Percentiles rank a stretch among this genome's conserved stretches.
Conservation (phyloP, 2,329 filamentous ascomycete species). For the Capronia americana region DNA sequence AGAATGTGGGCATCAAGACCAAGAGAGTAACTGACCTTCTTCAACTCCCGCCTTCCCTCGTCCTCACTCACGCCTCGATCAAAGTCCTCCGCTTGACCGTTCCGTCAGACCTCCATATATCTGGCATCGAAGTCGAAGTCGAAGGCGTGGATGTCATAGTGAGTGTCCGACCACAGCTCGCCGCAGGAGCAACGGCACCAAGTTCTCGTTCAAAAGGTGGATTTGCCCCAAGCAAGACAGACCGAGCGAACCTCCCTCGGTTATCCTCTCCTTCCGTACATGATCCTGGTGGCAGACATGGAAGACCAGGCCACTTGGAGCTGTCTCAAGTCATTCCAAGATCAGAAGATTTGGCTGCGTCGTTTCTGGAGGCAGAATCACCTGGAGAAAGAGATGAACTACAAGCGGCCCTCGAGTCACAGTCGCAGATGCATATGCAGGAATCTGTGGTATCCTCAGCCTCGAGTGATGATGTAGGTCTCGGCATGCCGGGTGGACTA, state of each 20-base stretch:
- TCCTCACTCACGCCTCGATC: constrained; percentile 65
- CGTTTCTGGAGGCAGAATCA: constrained; percentile 66
- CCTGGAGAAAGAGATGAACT: constrained; percentile 63
- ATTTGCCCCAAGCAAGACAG: constrained; percentile 43
- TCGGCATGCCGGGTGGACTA: constrained; percentile 61
- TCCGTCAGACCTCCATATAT: constrained; percentile 85
- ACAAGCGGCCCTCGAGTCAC: constrained; percentile 61
- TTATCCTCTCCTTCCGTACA: constrained; percentile 37
- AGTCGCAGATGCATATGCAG: constrained; percentile 56
- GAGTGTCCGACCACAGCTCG: constrained; percentile 26
- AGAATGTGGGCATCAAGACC: constrained; percentile 70
- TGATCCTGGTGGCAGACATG: constrained; percentile 40
- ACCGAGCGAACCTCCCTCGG: constrained; percentile 39
- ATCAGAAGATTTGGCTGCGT: constrained; percentile 64
- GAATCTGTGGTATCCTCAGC: constrained; percentile 57
- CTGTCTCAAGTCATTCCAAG: constrained; percentile 54
- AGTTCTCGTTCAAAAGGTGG: constrained; percentile 55
- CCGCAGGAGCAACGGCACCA: constrained; percentile 11
- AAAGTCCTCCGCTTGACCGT: constrained; percentile 79
- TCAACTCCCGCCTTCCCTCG: constrained; percentile 39
- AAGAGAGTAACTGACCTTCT: constrained; percentile 36
- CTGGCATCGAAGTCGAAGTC: constrained; percentile 80
- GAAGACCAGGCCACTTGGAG: constrained; percentile 22
- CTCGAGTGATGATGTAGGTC: constrained; percentile 55
- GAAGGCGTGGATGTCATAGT: constrained; percentile 73